Percentiles rank a stretch among this genome's conserved stretches.
phyloP scores from a whole-genome alignment of 495 filamentous ascomycete genomes.

The Xylaria nigripes region DNA sequence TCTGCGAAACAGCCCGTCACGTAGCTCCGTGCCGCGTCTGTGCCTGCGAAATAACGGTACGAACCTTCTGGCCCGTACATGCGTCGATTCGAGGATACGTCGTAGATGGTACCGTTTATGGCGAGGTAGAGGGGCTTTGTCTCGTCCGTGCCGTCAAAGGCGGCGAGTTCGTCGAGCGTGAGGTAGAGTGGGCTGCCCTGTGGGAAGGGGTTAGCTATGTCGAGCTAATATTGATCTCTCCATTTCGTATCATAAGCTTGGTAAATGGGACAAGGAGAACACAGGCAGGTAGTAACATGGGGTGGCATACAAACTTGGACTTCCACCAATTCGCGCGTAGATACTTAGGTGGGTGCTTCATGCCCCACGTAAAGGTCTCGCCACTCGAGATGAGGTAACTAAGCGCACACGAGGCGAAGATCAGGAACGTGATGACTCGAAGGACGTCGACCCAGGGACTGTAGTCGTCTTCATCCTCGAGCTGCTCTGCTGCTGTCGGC shows the following conservation, averaged over 20 bases:
- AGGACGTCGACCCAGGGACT: slow-evolving; percentile 59
- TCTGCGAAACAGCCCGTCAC: slow-evolving; percentile 94
- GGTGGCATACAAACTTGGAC: slow-evolving; percentile 48
- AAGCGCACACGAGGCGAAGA: slow-evolving; percentile 59
- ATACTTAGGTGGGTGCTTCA: slow-evolving; percentile 58
- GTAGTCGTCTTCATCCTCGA: slow-evolving; percentile 34
- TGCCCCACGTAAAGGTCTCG: slow-evolving; percentile 50
- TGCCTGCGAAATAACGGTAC: slow-evolving; percentile 82
- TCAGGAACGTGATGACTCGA: slow-evolving; percentile 60
- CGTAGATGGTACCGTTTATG: slow-evolving; percentile 90
- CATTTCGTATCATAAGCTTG: neutral
- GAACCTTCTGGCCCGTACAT: slow-evolving; percentile 86
- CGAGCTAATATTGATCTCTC: neutral
- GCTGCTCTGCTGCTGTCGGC: slow-evolving; percentile 22
- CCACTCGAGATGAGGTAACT: slow-evolving; percentile 74
- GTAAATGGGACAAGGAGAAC: too few species aligned
- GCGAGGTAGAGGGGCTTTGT: slow-evolving; percentile 78
- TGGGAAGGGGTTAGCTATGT: neutral
- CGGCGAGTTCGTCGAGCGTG: slow-evolving; percentile 62
- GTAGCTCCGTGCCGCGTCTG: slow-evolving; percentile 81
- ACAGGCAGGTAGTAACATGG: neutral
- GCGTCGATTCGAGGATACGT: slow-evolving; percentile 65
- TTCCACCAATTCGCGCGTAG: slow-evolving; percentile 54
- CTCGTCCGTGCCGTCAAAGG: slow-evolving; percentile 72
- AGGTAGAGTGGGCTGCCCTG: slow-evolving; percentile 43